Conservation (phyloP, 495 filamentous ascomycete genomes). For the Viridothelium virens region DNA sequence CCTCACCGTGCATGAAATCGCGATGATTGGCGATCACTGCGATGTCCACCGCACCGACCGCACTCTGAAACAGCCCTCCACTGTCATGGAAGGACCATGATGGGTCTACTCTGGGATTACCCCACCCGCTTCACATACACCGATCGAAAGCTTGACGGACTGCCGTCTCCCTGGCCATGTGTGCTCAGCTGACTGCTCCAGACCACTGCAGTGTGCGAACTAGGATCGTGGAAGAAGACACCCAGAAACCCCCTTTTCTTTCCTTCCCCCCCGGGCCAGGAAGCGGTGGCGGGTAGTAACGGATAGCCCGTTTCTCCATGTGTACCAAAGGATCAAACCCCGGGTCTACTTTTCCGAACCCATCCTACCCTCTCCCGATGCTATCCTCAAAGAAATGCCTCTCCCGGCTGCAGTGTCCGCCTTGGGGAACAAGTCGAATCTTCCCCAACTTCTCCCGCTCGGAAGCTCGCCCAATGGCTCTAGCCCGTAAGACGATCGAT, state of each 20-base stretch:
- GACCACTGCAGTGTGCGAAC: background rate
- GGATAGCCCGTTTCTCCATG: conserved; percentile 1
- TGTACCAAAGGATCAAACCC: background rate
- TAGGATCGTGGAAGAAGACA: background rate
- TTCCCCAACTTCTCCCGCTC: background rate
- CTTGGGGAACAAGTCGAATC: background rate
- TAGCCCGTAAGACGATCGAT: background rate
- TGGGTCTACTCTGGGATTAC: background rate
- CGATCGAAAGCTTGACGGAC: background rate
- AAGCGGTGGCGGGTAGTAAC: conserved; percentile 4
- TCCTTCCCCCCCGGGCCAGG: background rate
- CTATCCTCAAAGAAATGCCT: background rate
- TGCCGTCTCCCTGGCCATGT: background rate
- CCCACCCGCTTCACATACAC: background rate
- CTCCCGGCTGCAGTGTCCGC: background rate
- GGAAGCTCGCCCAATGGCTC: background rate
- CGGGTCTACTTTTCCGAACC: background rate
- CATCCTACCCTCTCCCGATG: background rate
- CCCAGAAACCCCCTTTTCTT: too few relatives aligned
- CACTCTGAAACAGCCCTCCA: conserved; percentile 4
- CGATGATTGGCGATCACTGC: conserved; percentile 3
- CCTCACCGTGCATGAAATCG: background rate
- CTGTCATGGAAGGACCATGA: background rate
- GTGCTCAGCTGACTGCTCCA: conserved; percentile 9
- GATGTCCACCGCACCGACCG: background rate